phyloP scores from a whole-genome alignment of 768 basidiomycete genomes.

The Lentinus brumalis region DNA sequence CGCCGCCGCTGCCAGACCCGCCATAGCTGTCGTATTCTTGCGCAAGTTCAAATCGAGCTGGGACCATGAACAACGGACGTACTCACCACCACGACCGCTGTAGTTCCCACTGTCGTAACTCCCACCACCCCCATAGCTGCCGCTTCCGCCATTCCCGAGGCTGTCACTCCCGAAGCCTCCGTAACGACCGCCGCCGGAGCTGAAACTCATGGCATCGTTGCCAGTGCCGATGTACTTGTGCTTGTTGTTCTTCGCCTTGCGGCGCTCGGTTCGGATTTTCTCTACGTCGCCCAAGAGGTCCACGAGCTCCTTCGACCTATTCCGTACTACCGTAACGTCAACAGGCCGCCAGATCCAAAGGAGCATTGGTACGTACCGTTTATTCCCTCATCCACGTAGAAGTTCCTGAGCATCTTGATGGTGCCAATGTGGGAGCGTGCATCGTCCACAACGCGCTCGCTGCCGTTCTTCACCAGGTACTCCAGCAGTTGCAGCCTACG shows the following conservation, averaged over 20 bases:
- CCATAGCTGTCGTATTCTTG: constrained; percentile 3
- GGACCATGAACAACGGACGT: not conserved
- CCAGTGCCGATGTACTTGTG: constrained; percentile 89
- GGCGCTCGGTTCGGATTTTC: constrained; percentile 81
- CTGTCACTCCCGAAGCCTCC: constrained; percentile 72
- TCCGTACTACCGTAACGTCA: constrained; percentile 66
- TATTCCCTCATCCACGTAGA: constrained; percentile 97
- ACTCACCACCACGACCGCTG: constrained; percentile 31
- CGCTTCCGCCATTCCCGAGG: constrained; percentile 31
- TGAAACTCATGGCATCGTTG: constrained; percentile 75
- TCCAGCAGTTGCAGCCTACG: constrained; percentile 91
- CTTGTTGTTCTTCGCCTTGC: constrained; percentile 90
- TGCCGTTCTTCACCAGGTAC: constrained; percentile 95
- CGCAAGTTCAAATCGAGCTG: not conserved
- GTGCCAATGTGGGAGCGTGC: constrained; percentile 93
- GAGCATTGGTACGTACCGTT: constrained; percentile 64
- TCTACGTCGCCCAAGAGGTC: constrained; percentile 91
- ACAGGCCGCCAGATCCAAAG: not conserved
- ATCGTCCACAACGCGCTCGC: constrained; percentile 97
- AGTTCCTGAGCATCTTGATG: constrained; percentile 95
- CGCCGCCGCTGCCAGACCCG: constrained; percentile 14
- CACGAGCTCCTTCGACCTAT: constrained; percentile 90
- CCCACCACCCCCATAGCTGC: constrained; percentile 38
- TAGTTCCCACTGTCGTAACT: constrained; percentile 30
- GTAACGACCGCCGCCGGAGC: constrained; percentile 56